A percentile compares a stretch with the other conserved stretches of the same genome.
Evolutionary conservation across 768 basidiomycete genomes (phyloP).

Genomic region (Sarcodon aspratus): DNA sequence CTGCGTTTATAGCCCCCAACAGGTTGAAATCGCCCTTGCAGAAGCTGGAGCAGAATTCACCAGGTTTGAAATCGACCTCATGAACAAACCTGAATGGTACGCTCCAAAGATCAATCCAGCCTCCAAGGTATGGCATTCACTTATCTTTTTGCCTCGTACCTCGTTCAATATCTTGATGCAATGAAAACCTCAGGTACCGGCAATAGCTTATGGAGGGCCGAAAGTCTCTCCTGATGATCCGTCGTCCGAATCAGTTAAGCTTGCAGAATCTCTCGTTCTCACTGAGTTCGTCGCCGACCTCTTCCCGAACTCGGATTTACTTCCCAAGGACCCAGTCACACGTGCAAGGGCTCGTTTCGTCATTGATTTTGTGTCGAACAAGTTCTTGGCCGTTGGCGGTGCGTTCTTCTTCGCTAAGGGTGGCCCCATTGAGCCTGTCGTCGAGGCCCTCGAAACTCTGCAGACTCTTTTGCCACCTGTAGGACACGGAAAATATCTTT

Average conservation of each 20-base stretch:
- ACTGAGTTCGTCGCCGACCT: conserved; percentile 59
- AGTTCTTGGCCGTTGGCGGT: conserved; percentile 15
- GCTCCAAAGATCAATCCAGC: conserved; percentile 53
- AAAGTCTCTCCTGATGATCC: conserved; percentile 41
- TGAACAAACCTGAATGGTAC: conserved; percentile 63
- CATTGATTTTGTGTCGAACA: conserved; percentile 40
- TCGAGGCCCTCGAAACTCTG: conserved; percentile 31
- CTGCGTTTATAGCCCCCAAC: neutral
- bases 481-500: conserved; percentile 23
- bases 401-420: conserved; percentile 19
- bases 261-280: conserved; percentile 56
- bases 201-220: conserved; percentile 52
- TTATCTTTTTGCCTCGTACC: neutral
- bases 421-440: conserved; percentile 13
- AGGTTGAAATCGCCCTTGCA: conserved; percentile 52
- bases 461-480: conserved; percentile 38
- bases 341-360: conserved; percentile 56
- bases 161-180: neutral
- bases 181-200: conserved; percentile 43
- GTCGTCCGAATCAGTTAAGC: conserved; percentile 45
- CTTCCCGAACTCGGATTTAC: conserved; percentile 32
- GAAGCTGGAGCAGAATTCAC: conserved; percentile 40
- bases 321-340: conserved; percentile 42
- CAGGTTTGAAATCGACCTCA: conserved; percentile 45
- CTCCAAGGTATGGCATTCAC: conserved; percentile 36